A percentile compares a stretch with the other conserved stretches of the same genome.
These are phyloP conservation scores for Pseudogymnoascus pannorum DNA, from an alignment of 2,329 filamentous ascomycete species.

Conservation along the genomic window DNA sequence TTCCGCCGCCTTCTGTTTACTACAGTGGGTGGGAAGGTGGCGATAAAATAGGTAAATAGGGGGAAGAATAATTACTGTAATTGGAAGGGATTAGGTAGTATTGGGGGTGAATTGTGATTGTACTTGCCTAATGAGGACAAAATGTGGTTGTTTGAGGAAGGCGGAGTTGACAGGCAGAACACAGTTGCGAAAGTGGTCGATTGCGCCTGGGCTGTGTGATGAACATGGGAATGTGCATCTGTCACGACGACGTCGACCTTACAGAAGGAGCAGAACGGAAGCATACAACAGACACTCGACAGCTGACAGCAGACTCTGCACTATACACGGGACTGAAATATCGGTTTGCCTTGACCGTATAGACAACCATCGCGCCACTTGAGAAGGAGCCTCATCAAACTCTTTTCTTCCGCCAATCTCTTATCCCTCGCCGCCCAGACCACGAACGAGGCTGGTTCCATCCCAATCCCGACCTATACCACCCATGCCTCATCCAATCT, in stretches of 20 bases:
- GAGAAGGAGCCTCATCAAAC: not conserved
- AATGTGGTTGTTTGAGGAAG: not conserved
- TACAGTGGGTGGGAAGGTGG: not conserved
- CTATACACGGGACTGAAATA: not conserved
- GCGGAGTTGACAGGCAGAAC: not conserved
- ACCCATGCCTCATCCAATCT: not conserved
- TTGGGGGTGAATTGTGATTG: not conserved
- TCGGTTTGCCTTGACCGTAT: too few relatives aligned
- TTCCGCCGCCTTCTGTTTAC: conserved; percentile 15
- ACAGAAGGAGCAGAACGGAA: too few relatives aligned
- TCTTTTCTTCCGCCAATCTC: not conserved
- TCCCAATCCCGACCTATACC: not conserved
- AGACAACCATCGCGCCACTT: too few relatives aligned
- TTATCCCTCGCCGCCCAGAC: not conserved
- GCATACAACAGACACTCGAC: not conserved
- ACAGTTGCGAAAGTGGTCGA: not conserved
- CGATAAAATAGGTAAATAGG: not conserved
- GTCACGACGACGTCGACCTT: not conserved
- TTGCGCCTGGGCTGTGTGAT: not conserved
- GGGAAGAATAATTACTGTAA: not conserved
- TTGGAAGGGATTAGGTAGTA: not conserved
- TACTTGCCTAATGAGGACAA: not conserved
- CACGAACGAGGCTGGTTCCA: not conserved
- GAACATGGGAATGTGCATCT: not conserved
- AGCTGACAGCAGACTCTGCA: not conserved